Percentiles rank a stretch among this genome's conserved stretches.
Evolutionary conservation across 163 green algal species (phyloP).

Genomic region (Chlorella variabilis): DNA sequence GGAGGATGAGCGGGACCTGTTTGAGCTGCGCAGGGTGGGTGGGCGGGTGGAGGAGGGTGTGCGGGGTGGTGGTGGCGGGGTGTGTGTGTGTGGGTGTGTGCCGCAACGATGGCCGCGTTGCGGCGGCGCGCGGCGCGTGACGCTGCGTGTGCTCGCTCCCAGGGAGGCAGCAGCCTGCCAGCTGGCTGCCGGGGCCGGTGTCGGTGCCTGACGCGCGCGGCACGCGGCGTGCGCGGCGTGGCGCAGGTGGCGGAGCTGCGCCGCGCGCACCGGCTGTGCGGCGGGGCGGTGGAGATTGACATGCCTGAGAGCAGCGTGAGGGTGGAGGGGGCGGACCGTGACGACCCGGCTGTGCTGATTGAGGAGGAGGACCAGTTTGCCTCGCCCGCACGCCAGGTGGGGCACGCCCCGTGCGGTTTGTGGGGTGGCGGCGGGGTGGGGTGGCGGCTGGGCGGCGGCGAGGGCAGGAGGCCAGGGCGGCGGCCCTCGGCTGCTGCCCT

Average conservation of each 20-base stretch:
- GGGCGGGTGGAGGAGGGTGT: background rate
- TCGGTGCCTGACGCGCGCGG: too few relatives aligned
- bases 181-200: too few relatives aligned
- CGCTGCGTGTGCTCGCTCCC: too few relatives aligned
- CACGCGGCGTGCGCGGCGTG: background rate
- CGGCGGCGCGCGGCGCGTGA: too few relatives aligned
- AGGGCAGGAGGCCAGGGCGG: too few relatives aligned
- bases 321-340: background rate
- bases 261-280: conserved; percentile 34
- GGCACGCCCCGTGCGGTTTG: too few relatives aligned
- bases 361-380: conserved; percentile 12
- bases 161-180: too few relatives aligned
- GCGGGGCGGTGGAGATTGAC: conserved; percentile 65
- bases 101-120: too few relatives aligned
- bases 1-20: conserved; percentile 39
- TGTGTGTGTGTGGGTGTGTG: background rate
- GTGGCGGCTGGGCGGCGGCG: too few relatives aligned
- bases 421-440: too few relatives aligned
- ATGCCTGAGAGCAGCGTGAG: conserved; percentile 64
- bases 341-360: background rate
- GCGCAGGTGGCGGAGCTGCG: conserved; percentile 44
- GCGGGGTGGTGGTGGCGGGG: background rate
- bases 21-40: conserved; percentile 35
- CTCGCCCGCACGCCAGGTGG: conserved; percentile 24
- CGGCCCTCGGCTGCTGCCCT: too few relatives aligned